Conservation (phyloP, 805 yeast genomes). For the Teunomyces tritomae region DNA sequence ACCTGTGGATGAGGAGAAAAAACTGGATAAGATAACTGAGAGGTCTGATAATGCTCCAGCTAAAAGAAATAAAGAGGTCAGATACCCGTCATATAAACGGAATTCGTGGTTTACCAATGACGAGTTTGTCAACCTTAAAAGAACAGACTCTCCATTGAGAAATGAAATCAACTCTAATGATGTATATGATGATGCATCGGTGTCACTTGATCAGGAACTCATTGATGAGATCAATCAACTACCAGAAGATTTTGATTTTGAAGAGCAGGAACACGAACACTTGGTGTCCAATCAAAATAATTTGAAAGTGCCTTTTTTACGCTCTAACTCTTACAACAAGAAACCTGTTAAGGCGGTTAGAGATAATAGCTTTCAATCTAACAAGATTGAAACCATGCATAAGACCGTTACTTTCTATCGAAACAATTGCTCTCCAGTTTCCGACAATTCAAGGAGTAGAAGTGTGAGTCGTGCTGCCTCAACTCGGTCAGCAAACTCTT, state of each 20-base stretch:
- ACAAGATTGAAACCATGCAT: conserved; percentile 34
- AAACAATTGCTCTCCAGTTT: conserved; percentile 19
- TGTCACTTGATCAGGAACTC: conserved; percentile 31
- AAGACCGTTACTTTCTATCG: conserved; percentile 44
- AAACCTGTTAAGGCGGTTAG: conserved; percentile 29
- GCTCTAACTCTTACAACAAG: conserved; percentile 40
- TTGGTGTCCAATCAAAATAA: background rate
- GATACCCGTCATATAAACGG: conserved; percentile 10
- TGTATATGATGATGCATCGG: background rate
- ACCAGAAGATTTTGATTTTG: conserved; percentile 46
- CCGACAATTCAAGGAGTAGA: conserved; percentile 13
- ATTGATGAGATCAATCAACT: conserved; percentile 51
- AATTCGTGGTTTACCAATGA: conserved; percentile 33
- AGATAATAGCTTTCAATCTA: conserved; percentile 22
- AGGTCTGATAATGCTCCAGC: background rate
- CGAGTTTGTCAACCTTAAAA: conserved; percentile 17
- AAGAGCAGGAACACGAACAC: conserved; percentile 18
- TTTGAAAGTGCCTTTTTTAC: conserved; percentile 14
- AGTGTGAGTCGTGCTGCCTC: conserved; percentile 31
- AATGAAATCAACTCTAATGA: background rate
- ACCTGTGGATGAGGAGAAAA: background rate
- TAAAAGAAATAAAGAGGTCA: too few relatives aligned
- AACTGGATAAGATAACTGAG: background rate
- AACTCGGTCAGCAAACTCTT: conserved; percentile 26
- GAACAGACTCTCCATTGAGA: background rate